Evolutionary conservation across 345 rosid species (phyloP).

Genomic region (Pugionium dolabratum): DNA sequence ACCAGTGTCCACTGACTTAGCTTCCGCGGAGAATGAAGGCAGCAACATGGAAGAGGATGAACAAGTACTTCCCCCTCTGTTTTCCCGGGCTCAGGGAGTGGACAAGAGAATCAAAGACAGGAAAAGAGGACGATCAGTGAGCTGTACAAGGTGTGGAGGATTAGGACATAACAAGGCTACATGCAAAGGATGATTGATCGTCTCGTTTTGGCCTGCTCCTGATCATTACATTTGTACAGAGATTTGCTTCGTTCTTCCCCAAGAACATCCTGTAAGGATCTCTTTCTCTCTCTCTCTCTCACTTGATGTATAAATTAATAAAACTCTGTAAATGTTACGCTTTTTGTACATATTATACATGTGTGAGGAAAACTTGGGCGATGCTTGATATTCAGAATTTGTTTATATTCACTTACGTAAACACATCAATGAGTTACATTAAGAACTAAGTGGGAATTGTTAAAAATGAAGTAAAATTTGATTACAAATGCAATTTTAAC

Average conservation of each 20-base stretch:
- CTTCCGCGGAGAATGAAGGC: conserved; percentile 29
- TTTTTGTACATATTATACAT: background rate
- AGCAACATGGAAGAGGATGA: conserved; percentile 42
- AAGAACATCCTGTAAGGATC: conserved; percentile 1
- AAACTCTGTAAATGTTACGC: conserved; percentile 9
- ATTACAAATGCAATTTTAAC: too few relatives aligned
- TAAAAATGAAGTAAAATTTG: too few relatives aligned
- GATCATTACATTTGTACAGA: conserved; percentile 33
- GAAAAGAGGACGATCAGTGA: conserved; percentile 53
- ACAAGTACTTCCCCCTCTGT: conserved; percentile 75
- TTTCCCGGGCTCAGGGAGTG: conserved; percentile 45
- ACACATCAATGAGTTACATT: too few relatives aligned
- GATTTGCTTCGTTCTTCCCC: conserved; percentile 19
- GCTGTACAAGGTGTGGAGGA: conserved; percentile 75
- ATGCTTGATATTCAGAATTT: too few relatives aligned
- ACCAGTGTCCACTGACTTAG: conserved; percentile 37
- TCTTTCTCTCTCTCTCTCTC: background rate
- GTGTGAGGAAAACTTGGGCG: too few relatives aligned
- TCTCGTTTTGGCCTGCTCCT: conserved; percentile 20
- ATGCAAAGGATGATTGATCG: conserved; percentile 58
- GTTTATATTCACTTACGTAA: too few relatives aligned
- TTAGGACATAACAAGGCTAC: conserved; percentile 83
- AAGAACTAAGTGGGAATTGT: too few relatives aligned
- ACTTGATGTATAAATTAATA: conserved; percentile 22
- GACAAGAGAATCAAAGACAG: conserved; percentile 50